A percentile compares a stretch with the other conserved stretches of the same genome.
These are phyloP conservation scores for Triticum dicoccoides DNA, from an alignment of 176 grass and related monocot species.

Conservation along the genomic window DNA sequence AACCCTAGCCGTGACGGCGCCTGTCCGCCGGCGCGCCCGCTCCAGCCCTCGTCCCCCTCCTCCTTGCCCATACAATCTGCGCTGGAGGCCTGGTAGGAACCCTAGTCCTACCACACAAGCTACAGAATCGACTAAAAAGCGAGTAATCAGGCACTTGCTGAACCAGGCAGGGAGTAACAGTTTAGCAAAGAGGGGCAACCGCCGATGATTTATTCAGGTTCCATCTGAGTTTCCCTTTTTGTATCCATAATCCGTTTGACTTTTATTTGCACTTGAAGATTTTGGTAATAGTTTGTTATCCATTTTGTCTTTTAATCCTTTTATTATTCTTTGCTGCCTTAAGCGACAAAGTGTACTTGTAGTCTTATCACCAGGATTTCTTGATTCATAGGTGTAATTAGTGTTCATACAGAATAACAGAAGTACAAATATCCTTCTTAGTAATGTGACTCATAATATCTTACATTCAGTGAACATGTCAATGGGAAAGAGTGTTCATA, in stretches of 20 bases:
- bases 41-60: no score
- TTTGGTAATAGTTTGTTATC: background rate
- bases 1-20: no score
- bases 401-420: background rate
- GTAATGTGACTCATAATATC: background rate
- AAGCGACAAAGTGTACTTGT: background rate
- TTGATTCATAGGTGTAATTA: background rate
- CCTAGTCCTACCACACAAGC: background rate
- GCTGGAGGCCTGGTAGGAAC: no score
- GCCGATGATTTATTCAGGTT: background rate
- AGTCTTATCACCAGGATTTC: background rate
- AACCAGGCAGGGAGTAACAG: background rate
- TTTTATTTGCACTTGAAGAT: background rate
- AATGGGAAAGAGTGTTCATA: background rate
- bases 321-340: background rate
- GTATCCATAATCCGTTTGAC: background rate
- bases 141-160: background rate
- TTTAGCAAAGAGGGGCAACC: background rate
- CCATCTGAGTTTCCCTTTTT: slow-evolving; percentile 8
- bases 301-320: background rate
- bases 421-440: background rate
- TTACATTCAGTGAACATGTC: slow-evolving; percentile 5
- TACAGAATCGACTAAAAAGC: background rate
- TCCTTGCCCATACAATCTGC: no score
- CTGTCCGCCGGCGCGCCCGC: no score